Evolutionary conservation across 192 early-diverging fungal species (phyloP), one percentile per base, ranked within the genome.

Genomic region (Phlyctochytrium bullatum): DNA sequence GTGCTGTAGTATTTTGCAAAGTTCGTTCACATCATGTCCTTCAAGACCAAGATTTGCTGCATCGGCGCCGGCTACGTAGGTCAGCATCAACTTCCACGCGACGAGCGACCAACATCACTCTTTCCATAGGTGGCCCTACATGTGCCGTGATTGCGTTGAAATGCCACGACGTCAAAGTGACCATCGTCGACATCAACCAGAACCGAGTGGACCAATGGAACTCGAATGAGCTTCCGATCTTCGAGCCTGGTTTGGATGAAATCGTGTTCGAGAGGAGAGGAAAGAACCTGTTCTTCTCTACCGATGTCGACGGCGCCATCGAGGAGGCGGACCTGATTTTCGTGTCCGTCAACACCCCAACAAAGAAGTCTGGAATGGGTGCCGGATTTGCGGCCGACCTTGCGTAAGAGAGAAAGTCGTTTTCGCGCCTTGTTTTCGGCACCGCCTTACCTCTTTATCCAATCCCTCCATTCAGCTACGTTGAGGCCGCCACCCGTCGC

Each of bases 11-110:
- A 50, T n/a, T 50, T 50, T n/a, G 10, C 40, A 50, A n/a, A 50
- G n/a, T 50, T 50, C 40, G n/a, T n/a, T 50, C 40, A n/a, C 40
- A 50, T 50, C 10, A 50, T 50, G 60, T 12, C 30, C 40, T 64
- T 64, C 62, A 51, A 24, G 4, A 40, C n/a, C 57, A 90, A 90
- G 73, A 93, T 97, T 59, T 94, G 93, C 81, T 97, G 92, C 73
- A 90, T 97, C 72, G 95, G 95, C 64, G 95, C 95, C 62, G 95
- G 95, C 59, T 97, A 97, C 79, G 93, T 97, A 50, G 95, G 94
- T 92, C 78, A 67, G 86, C 77, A 40, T 40, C 53, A 52, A 58
- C 6, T 16, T n/a, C n/a, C n/a, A n/a, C n/a, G n/a, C n/a, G n/a
- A n/a, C n/a, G n/a, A n/a, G n/a, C n/a, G n/a, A n/a, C n/a, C n/a